Conservation (phyloP, 1,284 basidiomycete species). For the Ganoderma boninense region DNA sequence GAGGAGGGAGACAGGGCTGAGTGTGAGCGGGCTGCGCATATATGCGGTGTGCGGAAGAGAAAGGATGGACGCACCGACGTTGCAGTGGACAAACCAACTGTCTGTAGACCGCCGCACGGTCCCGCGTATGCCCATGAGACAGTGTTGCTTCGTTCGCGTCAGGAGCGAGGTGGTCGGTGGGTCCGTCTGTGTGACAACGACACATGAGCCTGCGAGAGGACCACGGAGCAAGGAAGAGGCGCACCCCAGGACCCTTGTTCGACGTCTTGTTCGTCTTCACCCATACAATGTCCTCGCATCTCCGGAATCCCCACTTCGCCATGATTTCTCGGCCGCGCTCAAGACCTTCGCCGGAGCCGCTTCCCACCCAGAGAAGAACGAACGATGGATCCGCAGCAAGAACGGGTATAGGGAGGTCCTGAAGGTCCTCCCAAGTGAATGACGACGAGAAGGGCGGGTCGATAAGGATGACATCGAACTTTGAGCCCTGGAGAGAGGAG, state of each 20-base stretch:
- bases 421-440: slow-evolving; percentile 87
- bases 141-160: slow-evolving; percentile 93
- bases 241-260: slow-evolving; percentile 78
- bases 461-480: slow-evolving; percentile 95
- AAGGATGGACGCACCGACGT: slow-evolving; percentile 72
- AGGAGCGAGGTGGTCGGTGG: slow-evolving; percentile 85
- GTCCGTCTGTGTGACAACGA: slow-evolving; percentile 61
- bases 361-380: slow-evolving; percentile 97
- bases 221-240: slow-evolving; percentile 4
- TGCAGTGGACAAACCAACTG: slow-evolving; percentile 97
- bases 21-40: neutral
- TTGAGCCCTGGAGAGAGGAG: slow-evolving; percentile 62
- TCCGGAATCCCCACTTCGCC: slow-evolving; percentile 93
- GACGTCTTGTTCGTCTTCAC: slow-evolving; percentile 86
- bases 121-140: slow-evolving; percentile 97
- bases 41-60: neutral
- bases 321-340: slow-evolving; percentile 93
- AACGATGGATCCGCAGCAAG: slow-evolving; percentile 93
- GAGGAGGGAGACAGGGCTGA: neutral
- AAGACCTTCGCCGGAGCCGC: slow-evolving; percentile 88
- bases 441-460: slow-evolving; percentile 88
- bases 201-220: neutral
- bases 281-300: slow-evolving; percentile 98
- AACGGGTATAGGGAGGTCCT: slow-evolving; percentile 83
- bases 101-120: slow-evolving; percentile 96